phyloP scores from a whole-genome alignment of 768 basidiomycete species.

The Termitomyces titanicus region DNA sequence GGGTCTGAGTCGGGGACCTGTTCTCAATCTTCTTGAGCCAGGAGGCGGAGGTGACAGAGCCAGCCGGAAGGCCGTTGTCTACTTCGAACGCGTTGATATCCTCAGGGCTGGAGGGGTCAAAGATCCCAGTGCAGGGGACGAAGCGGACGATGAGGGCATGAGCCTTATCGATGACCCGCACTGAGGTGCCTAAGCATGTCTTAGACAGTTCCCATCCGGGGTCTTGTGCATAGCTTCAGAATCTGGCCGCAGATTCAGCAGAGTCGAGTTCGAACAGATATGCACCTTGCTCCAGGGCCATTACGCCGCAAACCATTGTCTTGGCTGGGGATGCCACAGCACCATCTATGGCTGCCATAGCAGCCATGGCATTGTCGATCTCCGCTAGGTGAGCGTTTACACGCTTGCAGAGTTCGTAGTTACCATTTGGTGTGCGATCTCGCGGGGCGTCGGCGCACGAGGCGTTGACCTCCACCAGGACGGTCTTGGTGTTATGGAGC shows the following conservation, averaged over 20 bases:
- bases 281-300: neutral
- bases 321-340: neutral
- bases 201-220: neutral
- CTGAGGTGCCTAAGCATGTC: neutral
- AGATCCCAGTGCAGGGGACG: neutral
- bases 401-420: too few relatives aligned
- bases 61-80: neutral
- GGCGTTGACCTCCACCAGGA: neutral
- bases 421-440: too few relatives aligned
- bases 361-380: too few relatives aligned
- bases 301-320: neutral
- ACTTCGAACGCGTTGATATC: neutral
- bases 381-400: too few relatives aligned
- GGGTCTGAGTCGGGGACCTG: too few relatives aligned
- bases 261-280: neutral
- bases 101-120: neutral
- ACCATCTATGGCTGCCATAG: too few relatives aligned
- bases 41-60: neutral
- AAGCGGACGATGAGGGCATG: neutral
- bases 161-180: neutral
- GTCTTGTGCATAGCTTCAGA: neutral
- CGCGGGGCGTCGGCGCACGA: too few relatives aligned
- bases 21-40: neutral
- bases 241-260: neutral
- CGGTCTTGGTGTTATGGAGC: neutral